These are phyloP conservation scores for Amanita inopinata DNA, from an alignment of 768 basidiomycete genomes.

Conservation along the genomic window DNA sequence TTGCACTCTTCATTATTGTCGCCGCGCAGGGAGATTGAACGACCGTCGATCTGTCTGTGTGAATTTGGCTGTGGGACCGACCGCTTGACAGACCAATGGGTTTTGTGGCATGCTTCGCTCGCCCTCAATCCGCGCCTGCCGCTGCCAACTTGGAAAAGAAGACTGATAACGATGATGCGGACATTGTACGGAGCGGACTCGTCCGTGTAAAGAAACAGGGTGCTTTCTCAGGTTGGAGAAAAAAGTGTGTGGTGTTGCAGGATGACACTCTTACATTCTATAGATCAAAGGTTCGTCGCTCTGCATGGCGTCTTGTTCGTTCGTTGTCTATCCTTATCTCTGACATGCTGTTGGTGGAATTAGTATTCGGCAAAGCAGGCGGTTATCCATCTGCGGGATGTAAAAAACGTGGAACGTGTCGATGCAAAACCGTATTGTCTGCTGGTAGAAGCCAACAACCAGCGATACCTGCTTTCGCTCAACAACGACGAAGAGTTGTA, in stretches of 20 bases:
- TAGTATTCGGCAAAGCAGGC: conserved; percentile 25
- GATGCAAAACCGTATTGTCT: conserved; percentile 29
- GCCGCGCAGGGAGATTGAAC: too few species aligned
- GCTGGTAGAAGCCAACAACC: conserved; percentile 22
- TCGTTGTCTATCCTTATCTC: neutral
- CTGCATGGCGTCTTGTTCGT: neutral
- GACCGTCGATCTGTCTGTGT: too few species aligned
- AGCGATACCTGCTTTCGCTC: conserved; percentile 27
- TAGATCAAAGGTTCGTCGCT: conserved; percentile 74
- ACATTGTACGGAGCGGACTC: conserved; percentile 57
- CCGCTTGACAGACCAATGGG: too few species aligned
- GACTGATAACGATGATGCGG: conserved; percentile 21
- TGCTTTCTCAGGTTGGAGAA: conserved; percentile 70
- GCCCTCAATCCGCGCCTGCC: too few species aligned
- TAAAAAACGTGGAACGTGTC: conserved; percentile 29
- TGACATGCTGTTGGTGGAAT: neutral
- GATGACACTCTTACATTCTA: conserved; percentile 73
- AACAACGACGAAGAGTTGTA: conserved; percentile 30
- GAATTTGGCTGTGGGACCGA: too few species aligned
- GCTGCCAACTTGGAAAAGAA: too few species aligned
- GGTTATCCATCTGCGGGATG: conserved; percentile 22
- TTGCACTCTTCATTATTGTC: too few species aligned
- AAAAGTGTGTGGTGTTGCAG: conserved; percentile 82
- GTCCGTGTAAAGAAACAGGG: conserved; percentile 92
- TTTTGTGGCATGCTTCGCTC: too few species aligned